Percentiles rank a stretch among this genome's conserved stretches.
Evolutionary conservation across 2,329 filamentous ascomycete species (phyloP).

Genomic region (Fusarium metavorans): DNA sequence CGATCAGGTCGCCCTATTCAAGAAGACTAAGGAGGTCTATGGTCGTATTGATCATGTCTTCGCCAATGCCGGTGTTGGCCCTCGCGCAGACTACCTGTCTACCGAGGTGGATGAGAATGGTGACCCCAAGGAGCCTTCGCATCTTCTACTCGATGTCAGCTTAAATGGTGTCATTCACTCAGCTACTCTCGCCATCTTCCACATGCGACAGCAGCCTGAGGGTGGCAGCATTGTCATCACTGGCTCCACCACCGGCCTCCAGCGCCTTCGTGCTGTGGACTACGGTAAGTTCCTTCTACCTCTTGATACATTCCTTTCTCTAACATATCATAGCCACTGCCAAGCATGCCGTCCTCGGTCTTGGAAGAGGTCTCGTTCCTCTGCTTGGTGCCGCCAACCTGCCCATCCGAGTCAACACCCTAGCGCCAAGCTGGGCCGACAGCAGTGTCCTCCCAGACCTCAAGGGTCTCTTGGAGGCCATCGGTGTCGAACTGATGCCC

Average conservation of each 20-base stretch:
- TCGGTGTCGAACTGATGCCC: constrained; percentile 57
- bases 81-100: constrained; percentile 59
- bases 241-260: constrained; percentile 63
- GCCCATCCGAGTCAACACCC: constrained; percentile 66
- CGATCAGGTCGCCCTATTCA: constrained; percentile 64
- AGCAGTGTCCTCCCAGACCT: constrained; percentile 59
- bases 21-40: constrained; percentile 66
- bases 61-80: constrained; percentile 70
- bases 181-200: constrained; percentile 59
- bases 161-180: constrained; percentile 64
- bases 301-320: not conserved
- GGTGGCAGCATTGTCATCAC: constrained; percentile 68
- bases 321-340: constrained; percentile 53
- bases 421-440: constrained; percentile 67
- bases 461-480: constrained; percentile 50
- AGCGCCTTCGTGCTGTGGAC: constrained; percentile 62
- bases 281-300: constrained; percentile 54
- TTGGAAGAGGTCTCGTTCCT: constrained; percentile 60
- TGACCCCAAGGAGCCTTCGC: constrained; percentile 59
- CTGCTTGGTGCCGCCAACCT: constrained; percentile 51
- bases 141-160: constrained; percentile 61
- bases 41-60: constrained; percentile 85
- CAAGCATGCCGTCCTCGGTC: constrained; percentile 68
- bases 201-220: constrained; percentile 60
- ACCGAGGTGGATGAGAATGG: constrained; percentile 62